Conservation (phyloP, 345 rosid genomes). For the Sonneratia caseolaris region DNA sequence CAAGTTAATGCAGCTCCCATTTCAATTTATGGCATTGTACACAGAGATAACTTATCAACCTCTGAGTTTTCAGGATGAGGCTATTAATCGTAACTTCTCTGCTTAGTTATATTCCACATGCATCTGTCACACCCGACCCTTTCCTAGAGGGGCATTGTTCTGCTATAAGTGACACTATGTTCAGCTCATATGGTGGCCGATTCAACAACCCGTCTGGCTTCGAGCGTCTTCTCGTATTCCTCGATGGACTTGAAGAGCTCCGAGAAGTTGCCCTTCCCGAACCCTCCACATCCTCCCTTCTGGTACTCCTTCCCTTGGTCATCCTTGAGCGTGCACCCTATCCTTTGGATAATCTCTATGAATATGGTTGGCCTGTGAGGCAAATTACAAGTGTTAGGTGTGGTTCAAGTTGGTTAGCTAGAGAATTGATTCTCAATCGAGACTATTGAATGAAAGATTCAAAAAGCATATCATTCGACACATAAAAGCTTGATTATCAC, state of each 20-base stretch:
- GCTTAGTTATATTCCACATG: not conserved
- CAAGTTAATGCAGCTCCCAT: too few relatives aligned
- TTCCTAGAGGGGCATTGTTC: not conserved
- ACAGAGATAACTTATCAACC: too few relatives aligned
- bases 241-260: constrained; percentile 92
- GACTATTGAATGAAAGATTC: not conserved
- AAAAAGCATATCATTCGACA: not conserved
- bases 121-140: not conserved
- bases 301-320: constrained; percentile 61
- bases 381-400: not conserved
- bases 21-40: too few relatives aligned
- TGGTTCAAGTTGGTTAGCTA: not conserved
- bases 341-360: constrained; percentile 84
- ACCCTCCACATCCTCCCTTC: constrained; percentile 93
- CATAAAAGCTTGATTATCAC: not conserved
- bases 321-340: constrained; percentile 72
- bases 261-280: constrained; percentile 91
- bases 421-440: not conserved
- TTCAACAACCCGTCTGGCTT: constrained; percentile 31
- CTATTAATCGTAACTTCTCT: not conserved
- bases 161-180: not conserved
- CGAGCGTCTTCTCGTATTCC: constrained; percentile 84
- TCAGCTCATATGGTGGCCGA: constrained; percentile 17
- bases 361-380: constrained; percentile 77
- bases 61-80: not conserved